These are phyloP conservation scores for Lactifluus rugatus DNA, from an alignment of 768 basidiomycete genomes.

Conservation along the genomic window DNA sequence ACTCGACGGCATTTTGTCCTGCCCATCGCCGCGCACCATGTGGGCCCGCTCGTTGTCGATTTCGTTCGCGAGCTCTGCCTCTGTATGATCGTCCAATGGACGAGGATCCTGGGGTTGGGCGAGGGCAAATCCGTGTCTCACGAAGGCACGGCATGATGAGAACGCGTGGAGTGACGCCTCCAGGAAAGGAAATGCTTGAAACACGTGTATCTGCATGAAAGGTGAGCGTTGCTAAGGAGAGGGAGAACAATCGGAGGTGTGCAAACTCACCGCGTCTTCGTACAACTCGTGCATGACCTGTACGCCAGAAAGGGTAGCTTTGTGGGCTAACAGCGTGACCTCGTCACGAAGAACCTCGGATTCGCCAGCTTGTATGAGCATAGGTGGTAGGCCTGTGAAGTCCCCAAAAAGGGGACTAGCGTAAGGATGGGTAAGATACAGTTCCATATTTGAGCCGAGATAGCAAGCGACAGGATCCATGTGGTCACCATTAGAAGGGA, in stretches of 20 bases:
- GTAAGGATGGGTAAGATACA: slow-evolving; percentile 92
- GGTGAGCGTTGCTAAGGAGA: neutral
- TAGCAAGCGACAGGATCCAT: slow-evolving; percentile 93
- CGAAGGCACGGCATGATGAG: slow-evolving; percentile 60
- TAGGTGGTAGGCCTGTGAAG: slow-evolving; percentile 74
- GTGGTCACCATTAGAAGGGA: slow-evolving; percentile 65
- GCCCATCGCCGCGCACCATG: slow-evolving; percentile 68
- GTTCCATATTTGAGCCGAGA: slow-evolving; percentile 68
- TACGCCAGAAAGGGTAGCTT: slow-evolving; percentile 81
- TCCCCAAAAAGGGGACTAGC: slow-evolving; percentile 92
- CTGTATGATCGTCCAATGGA: slow-evolving; percentile 42
- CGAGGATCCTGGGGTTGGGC: slow-evolving; percentile 42
- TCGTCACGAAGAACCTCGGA: slow-evolving; percentile 95
- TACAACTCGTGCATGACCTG: slow-evolving; percentile 81
- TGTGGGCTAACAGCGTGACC: slow-evolving; percentile 83
- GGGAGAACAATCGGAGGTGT: neutral
- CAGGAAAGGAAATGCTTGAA: slow-evolving; percentile 81
- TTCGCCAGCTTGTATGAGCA: slow-evolving; percentile 88
- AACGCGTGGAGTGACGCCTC: slow-evolving; percentile 57
- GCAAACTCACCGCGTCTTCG: slow-evolving; percentile 69
- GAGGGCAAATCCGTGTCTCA: slow-evolving; percentile 47
- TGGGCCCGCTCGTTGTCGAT: slow-evolving; percentile 57
- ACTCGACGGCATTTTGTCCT: slow-evolving; percentile 33
- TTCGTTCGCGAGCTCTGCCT: slow-evolving; percentile 56
- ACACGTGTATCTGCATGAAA: slow-evolving; percentile 65